Evolutionary conservation across 2,329 filamentous ascomycete genomes (phyloP).

Genomic region (Aureobasidium sp.): DNA sequence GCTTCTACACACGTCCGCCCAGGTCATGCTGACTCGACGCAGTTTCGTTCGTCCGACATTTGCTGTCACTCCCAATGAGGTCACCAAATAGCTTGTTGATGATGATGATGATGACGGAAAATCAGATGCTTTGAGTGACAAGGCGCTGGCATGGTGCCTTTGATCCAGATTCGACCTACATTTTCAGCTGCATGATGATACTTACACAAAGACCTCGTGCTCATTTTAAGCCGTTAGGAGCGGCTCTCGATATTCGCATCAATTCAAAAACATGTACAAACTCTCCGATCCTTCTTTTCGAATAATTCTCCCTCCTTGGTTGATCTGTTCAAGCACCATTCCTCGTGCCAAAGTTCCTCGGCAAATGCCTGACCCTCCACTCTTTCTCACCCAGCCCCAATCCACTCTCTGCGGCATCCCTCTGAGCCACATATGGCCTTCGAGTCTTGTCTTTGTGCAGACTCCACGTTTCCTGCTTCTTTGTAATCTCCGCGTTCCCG

Average conservation of each 20-base stretch:
- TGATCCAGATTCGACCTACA: too few species aligned
- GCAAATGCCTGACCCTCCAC: conserved; percentile 16
- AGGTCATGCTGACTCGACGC: conserved; percentile 17
- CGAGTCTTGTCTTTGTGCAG: conserved; percentile 26
- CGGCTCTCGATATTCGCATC: background rate
- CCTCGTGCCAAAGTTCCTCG: conserved; percentile 1
- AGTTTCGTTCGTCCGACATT: conserved; percentile 80
- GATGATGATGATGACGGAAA: too few species aligned
- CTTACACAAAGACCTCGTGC: background rate
- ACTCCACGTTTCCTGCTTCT: conserved; percentile 23
- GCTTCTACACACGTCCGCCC: conserved; percentile 2
- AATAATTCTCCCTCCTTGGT: too few species aligned
- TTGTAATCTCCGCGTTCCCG: conserved; percentile 22
- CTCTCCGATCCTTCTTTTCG: too few species aligned
- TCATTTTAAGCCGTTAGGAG: conserved; percentile 16
- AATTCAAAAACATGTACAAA: background rate
- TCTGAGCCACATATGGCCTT: conserved; percentile 14
- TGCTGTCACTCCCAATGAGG: conserved; percentile 58
- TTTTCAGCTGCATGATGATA: background rate
- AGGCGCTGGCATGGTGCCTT: too few species aligned
- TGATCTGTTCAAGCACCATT: conserved; percentile 2
- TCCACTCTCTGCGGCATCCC: background rate
- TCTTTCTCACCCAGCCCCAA: conserved; percentile 15
- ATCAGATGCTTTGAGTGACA: too few species aligned
- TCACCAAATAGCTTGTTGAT: conserved; percentile 55